These are phyloP conservation scores for Solanum pennellii DNA, from an alignment of 257 asterid species.

Conservation along the genomic window DNA sequence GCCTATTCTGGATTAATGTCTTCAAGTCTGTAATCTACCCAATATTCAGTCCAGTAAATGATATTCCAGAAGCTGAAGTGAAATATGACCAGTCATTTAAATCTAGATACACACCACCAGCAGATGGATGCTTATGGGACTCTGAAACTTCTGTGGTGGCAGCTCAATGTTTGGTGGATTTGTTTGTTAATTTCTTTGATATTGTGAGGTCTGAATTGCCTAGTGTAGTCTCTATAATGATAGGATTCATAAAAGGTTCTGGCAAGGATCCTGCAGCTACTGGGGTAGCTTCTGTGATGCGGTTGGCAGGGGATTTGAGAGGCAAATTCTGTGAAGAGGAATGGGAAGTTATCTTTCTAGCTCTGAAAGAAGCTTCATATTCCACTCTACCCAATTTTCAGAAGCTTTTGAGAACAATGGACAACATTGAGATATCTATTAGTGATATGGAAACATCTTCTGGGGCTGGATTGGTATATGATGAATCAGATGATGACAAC, in stretches of 20 bases:
- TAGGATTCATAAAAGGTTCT: constrained; percentile 48
- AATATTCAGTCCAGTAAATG: constrained; percentile 46
- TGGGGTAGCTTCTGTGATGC: constrained; percentile 71
- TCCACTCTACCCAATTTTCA: constrained; percentile 47
- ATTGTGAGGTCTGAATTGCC: constrained; percentile 57
- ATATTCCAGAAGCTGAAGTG: constrained; percentile 31
- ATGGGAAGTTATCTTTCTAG: constrained; percentile 56
- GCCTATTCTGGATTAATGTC: constrained; percentile 59
- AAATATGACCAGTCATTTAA: constrained; percentile 24
- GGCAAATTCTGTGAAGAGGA: constrained; percentile 53
- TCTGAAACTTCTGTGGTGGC: constrained; percentile 67
- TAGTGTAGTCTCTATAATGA: constrained; percentile 57
- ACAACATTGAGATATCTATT: constrained; percentile 47
- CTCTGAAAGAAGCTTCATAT: constrained; percentile 54
- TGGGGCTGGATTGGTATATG: constrained; percentile 25
- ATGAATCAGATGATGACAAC: constrained; percentile 49
- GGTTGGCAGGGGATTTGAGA: constrained; percentile 54
- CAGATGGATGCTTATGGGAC: constrained; percentile 68
- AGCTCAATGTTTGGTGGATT: constrained; percentile 58
- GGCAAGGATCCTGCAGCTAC: constrained; percentile 75
- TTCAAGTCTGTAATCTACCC: constrained; percentile 67
- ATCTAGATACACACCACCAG: constrained; percentile 27
- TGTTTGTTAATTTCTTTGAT: constrained; percentile 57
- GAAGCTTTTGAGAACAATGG: constrained; percentile 69
- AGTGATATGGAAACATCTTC: constrained; percentile 37